Conservation (phyloP, 2,329 filamentous ascomycete species). For the Colletotrichum cordylinicola region DNA sequence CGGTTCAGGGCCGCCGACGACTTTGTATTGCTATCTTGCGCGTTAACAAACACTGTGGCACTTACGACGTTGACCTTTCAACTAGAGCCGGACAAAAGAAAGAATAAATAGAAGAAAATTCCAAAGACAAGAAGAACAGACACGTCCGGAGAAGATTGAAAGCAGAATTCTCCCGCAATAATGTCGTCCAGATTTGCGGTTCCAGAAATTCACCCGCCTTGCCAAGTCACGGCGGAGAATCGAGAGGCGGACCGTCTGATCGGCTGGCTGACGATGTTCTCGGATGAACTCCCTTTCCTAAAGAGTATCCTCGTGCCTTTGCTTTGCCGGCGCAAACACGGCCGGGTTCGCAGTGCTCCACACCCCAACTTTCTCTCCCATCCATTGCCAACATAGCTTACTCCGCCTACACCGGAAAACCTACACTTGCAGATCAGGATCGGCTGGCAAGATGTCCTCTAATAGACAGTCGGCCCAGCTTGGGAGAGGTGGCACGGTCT, state of each 20-base stretch:
- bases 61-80: too few species aligned
- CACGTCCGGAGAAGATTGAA: not conserved
- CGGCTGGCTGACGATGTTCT: not conserved
- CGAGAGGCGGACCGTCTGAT: not conserved
- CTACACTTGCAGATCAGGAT: too few species aligned
- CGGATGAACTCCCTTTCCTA: not conserved
- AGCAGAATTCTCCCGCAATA: not conserved
- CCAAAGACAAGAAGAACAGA: too few species aligned
- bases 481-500: not conserved
- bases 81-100: too few species aligned
- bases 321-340: not conserved
- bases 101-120: too few species aligned
- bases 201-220: not conserved
- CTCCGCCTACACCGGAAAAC: too few species aligned
- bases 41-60: too few species aligned
- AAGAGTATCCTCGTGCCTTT: not conserved
- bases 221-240: not conserved
- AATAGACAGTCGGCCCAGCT: not conserved
- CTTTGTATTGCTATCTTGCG: not conserved
- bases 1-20: not conserved
- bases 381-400: not conserved
- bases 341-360: not conserved
- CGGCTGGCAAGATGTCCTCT: not conserved
- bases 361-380: not conserved
- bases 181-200: not conserved